A percentile compares a stretch with the other conserved stretches of the same genome.
Conservation (phyloP, 129 eudicot genomes). For the Centrapalus pauciflorus region DNA sequence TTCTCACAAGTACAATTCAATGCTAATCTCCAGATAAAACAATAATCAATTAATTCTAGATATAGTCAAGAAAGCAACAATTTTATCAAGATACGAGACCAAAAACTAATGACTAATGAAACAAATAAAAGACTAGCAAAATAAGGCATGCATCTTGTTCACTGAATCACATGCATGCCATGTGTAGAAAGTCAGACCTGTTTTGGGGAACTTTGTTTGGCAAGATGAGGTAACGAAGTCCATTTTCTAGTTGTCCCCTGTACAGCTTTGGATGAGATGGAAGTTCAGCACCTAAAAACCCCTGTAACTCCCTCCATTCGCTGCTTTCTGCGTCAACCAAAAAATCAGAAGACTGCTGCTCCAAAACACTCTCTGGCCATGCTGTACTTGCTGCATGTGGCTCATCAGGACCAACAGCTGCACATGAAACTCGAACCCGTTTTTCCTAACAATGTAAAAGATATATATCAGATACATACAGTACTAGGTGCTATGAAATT, state of each 20-base stretch:
- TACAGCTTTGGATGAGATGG: conserved; percentile 90
- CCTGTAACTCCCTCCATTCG: conserved; percentile 53
- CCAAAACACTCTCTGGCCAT: conserved; percentile 83
- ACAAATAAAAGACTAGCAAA: neutral
- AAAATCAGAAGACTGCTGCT: conserved; percentile 54
- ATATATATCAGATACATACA: conserved; percentile 11
- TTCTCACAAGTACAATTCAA: neutral
- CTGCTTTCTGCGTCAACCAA: conserved; percentile 45
- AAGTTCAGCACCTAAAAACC: conserved; percentile 62
- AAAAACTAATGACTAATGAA: neutral
- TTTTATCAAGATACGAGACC: neutral
- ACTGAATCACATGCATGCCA: neutral
- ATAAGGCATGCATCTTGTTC: neutral
- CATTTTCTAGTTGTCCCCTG: conserved; percentile 85
- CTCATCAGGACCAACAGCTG: conserved; percentile 97
- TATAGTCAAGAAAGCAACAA: neutral
- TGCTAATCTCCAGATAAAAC: neutral
- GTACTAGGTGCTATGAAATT: neutral
- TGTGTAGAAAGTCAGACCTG: conserved; percentile 41
- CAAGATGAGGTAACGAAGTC: conserved; percentile 87
- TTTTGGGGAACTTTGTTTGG: conserved; percentile 97
- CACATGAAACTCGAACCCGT: conserved; percentile 45
- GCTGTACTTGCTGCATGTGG: conserved; percentile 99
- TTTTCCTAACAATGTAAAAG: conserved; percentile 34
- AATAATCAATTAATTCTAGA: neutral